Evolutionary conservation across 108 stramenopile species (phyloP).

Genomic region (Cyclotella choctawhatcheeana): DNA sequence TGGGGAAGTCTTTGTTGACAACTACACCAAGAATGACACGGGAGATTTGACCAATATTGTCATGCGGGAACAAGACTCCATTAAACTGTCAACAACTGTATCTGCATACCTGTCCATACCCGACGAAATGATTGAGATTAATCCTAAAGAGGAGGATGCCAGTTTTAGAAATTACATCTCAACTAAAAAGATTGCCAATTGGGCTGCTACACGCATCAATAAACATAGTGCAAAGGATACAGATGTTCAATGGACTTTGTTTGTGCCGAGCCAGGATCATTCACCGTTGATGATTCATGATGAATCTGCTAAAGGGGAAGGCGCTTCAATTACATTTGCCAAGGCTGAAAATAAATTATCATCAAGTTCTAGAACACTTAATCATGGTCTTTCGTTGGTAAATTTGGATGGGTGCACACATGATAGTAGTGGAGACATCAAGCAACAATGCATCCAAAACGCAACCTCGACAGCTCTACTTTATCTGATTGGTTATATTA

Average conservation of each 20-base stretch:
- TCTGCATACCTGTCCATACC: slow-evolving; percentile 33
- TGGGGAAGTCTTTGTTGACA: slow-evolving; percentile 1
- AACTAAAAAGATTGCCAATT: slow-evolving; percentile 23
- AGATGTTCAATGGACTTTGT: slow-evolving; percentile 34
- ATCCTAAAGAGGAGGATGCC: neutral
- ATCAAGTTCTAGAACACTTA: neutral
- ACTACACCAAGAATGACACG: neutral
- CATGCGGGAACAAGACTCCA: neutral
- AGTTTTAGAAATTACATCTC: slow-evolving; percentile 17
- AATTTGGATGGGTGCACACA: slow-evolving; percentile 2
- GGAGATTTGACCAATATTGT: neutral
- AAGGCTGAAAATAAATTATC: neutral
- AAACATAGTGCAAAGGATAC: neutral
- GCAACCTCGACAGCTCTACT: slow-evolving; percentile 18
- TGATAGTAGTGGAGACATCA: neutral
- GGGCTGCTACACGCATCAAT: slow-evolving; percentile 20
- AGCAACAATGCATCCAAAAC: slow-evolving; percentile 11
- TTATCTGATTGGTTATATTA: slow-evolving; percentile 38
- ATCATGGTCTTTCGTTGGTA: slow-evolving; percentile 30
- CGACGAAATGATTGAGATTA: slow-evolving; percentile 13
- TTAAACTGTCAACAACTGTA: slow-evolving; percentile 2
- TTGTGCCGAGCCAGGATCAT: slow-evolving; percentile 24
- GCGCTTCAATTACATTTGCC: slow-evolving; percentile 34
- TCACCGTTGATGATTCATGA: slow-evolving; percentile 33
- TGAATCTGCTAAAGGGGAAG: slow-evolving; percentile 14